Evolutionary conservation across 345 rosid species (phyloP).

Genomic region (Lepidium didymum): DNA sequence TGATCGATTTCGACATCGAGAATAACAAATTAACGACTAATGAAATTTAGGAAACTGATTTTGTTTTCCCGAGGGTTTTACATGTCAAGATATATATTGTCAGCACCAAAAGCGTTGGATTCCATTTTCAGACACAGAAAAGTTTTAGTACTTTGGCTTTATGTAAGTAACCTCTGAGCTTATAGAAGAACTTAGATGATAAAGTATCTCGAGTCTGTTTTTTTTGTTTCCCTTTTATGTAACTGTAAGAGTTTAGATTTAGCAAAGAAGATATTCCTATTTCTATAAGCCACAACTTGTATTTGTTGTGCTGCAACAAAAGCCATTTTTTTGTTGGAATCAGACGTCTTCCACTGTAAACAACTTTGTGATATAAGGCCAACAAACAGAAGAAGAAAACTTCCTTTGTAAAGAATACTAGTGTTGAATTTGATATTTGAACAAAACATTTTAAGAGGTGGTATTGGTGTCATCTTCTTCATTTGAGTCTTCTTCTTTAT

Average conservation of each 20-base stretch:
- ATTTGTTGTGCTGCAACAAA: neutral
- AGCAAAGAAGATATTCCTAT: neutral
- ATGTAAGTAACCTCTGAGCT: conserved; percentile 11
- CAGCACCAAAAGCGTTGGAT: neutral
- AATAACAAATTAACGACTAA: neutral
- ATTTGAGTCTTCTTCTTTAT: conserved; percentile 44
- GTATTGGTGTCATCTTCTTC: conserved; percentile 15
- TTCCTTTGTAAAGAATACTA: neutral
- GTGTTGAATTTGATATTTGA: neutral
- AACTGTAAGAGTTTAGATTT: neutral
- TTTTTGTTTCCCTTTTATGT: neutral
- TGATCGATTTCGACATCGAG: neutral
- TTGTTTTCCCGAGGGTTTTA: neutral
- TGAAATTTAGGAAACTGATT: neutral
- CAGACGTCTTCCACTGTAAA: neutral
- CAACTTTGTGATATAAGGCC: neutral
- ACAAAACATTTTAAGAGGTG: neutral
- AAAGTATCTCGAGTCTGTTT: neutral
- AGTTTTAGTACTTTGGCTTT: neutral
- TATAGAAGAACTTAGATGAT: neutral
- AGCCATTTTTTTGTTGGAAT: neutral
- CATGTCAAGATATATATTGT: neutral
- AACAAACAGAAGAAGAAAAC: neutral
- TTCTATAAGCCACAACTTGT: conserved; percentile 1
- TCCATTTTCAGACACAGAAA: neutral